These are phyloP conservation scores for Gossypium gossypioides DNA, from an alignment of 441 rosid genomes.

Conservation along the genomic window DNA sequence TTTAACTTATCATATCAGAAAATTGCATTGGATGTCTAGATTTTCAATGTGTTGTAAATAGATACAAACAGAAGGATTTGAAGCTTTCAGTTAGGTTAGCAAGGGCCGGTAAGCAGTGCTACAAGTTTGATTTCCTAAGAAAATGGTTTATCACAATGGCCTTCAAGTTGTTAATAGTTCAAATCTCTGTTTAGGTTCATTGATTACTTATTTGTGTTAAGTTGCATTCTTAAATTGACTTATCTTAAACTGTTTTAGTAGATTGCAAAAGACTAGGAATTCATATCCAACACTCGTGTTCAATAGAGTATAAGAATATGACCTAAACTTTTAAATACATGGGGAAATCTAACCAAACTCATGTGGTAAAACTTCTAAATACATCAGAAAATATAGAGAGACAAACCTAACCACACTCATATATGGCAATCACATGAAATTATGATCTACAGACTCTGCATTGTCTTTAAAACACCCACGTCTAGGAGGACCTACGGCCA, in stretches of 20 bases:
- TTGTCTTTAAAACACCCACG: not conserved
- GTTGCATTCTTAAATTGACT: constrained; percentile 18
- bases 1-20: constrained; percentile 11
- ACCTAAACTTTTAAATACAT: not conserved
- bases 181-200: constrained; percentile 25
- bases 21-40: constrained; percentile 36
- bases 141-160: constrained; percentile 20
- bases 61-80: constrained; percentile 28
- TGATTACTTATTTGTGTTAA: constrained; percentile 20
- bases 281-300: not conserved
- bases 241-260: not conserved
- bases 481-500: not conserved
- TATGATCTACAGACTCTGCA: not conserved
- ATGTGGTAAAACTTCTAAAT: too few species aligned
- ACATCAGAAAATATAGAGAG: too few species aligned
- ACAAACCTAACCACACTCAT: too few species aligned
- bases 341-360: too few species aligned
- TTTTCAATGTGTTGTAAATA: constrained; percentile 45
- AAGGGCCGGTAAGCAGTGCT: constrained; percentile 13
- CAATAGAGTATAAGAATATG: not conserved
- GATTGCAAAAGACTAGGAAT: not conserved
- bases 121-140: constrained; percentile 16
- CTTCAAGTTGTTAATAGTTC: constrained; percentile 28
- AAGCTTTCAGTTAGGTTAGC: constrained; percentile 36
- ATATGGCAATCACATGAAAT: not conserved